Evolutionary conservation across 2,329 filamentous ascomycete genomes (phyloP).

Genomic region (Fusarium sp.): DNA sequence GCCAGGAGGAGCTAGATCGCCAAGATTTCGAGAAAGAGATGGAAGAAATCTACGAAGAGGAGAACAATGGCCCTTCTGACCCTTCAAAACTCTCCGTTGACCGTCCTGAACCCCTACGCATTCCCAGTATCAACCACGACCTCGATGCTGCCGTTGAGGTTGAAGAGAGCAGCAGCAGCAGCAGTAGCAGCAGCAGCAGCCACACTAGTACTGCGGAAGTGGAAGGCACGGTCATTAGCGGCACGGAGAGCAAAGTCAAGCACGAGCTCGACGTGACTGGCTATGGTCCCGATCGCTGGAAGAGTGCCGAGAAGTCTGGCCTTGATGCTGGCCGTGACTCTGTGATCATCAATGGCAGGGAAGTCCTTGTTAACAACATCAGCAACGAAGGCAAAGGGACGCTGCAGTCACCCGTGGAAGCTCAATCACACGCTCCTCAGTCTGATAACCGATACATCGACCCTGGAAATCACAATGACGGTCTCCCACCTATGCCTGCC

Average conservation of each 20-base stretch:
- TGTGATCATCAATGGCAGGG: conserved; percentile 73
- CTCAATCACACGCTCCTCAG: conserved; percentile 40
- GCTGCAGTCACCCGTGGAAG: conserved; percentile 58
- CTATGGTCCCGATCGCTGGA: conserved; percentile 81
- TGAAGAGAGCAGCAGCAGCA: conserved; percentile 36
- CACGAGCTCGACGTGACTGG: conserved; percentile 84
- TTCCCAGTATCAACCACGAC: conserved; percentile 79
- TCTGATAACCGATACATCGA: conserved; percentile 52
- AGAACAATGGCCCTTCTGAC: conserved; percentile 49
- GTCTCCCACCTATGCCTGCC: conserved; percentile 69
- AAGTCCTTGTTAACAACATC: conserved; percentile 76
- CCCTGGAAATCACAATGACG: conserved; percentile 57
- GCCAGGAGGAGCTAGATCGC: conserved; percentile 73
- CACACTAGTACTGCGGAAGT: conserved; percentile 9
- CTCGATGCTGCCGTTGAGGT: conserved; percentile 56
- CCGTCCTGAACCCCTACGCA: conserved; percentile 36
- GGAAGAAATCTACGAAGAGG: conserved; percentile 71
- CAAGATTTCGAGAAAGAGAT: conserved; percentile 70
- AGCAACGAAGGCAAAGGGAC: conserved; percentile 74
- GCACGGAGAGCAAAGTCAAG: conserved; percentile 68
- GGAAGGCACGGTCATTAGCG: conserved; percentile 38
- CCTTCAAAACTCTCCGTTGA: conserved; percentile 52
- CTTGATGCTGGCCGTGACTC: conserved; percentile 77
- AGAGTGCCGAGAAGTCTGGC: conserved; percentile 70
- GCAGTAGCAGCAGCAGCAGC: conserved; percentile 9